Conservation (phyloP, 2,329 filamentous ascomycete genomes). For the Beauveria scarabaeidicola region DNA sequence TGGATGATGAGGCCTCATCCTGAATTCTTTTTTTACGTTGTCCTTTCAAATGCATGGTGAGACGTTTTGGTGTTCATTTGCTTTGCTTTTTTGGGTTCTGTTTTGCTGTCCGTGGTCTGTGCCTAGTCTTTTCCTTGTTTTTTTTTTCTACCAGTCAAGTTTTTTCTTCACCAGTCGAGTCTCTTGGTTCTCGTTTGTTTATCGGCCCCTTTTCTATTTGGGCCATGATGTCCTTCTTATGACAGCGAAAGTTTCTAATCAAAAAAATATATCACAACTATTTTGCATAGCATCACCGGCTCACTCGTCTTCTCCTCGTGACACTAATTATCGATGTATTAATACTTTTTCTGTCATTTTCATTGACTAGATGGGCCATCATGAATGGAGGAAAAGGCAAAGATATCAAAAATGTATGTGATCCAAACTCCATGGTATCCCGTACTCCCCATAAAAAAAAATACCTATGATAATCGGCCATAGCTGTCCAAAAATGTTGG, state of each 20-base stretch:
- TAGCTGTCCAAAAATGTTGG: not conserved
- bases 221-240: not conserved
- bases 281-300: not conserved
- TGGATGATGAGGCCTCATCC: not conserved
- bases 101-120: not conserved
- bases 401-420: slow-evolving; percentile 2
- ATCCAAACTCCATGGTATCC: not conserved
- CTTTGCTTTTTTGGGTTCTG: not conserved
- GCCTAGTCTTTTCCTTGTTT: not conserved
- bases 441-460: not conserved
- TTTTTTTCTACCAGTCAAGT: too few relatives aligned
- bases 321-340: not conserved
- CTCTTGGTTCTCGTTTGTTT: not conserved
- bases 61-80: not conserved
- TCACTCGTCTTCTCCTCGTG: not conserved
- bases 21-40: not conserved
- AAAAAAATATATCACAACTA: slow-evolving; percentile 6
- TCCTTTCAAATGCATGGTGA: not conserved
- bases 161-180: not conserved
- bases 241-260: slow-evolving; percentile 6
- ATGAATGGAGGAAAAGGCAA: not conserved
- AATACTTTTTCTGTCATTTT: not conserved
- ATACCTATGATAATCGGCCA: too few relatives aligned
- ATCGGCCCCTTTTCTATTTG: not conserved
- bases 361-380: not conserved